These are phyloP conservation scores for Parietaria judaica DNA, from an alignment of 306 rosid genomes.

Conservation along the genomic window DNA sequence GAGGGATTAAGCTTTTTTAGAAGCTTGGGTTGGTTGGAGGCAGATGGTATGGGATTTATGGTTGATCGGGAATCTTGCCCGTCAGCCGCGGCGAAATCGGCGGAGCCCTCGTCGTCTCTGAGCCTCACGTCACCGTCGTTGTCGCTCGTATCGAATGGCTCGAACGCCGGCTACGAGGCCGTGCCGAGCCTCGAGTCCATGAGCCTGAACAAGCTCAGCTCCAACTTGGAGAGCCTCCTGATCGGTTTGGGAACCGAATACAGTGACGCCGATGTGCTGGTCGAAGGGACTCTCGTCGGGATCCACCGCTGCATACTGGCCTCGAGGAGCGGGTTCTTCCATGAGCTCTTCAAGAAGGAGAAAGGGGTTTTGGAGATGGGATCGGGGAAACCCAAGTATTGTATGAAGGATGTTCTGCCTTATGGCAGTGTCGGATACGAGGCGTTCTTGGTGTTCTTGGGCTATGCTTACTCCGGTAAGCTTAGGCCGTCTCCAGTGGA, in stretches of 20 bases:
- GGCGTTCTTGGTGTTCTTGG: constrained; percentile 40
- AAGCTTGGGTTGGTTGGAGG: not conserved
- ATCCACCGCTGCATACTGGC: constrained; percentile 49
- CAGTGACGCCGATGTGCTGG: constrained; percentile 40
- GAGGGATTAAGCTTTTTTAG: too few species aligned
- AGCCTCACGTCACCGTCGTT: constrained; percentile 83
- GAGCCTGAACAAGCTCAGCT: constrained; percentile 42
- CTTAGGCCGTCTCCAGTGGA: constrained; percentile 38
- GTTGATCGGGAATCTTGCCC: not conserved
- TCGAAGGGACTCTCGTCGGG: constrained; percentile 35
- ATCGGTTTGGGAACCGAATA: constrained; percentile 30
- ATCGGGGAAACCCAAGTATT: constrained; percentile 29
- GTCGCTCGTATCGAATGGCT: constrained; percentile 66
- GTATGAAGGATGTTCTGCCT: constrained; percentile 35
- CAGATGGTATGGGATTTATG: constrained; percentile 2
- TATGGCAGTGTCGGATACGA: constrained; percentile 44
- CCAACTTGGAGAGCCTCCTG: constrained; percentile 43
- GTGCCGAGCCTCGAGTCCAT: constrained; percentile 60
- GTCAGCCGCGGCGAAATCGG: constrained; percentile 49
- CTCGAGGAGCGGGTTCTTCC: constrained; percentile 36
- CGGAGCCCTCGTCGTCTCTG: constrained; percentile 81
- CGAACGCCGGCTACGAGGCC: constrained; percentile 36
- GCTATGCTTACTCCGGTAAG: constrained; percentile 43
- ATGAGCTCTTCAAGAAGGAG: constrained; percentile 29
- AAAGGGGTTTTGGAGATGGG: constrained; percentile 23